Evolutionary conservation across 169 alveolate species (phyloP).

Genomic region (Fabrea salina): DNA sequence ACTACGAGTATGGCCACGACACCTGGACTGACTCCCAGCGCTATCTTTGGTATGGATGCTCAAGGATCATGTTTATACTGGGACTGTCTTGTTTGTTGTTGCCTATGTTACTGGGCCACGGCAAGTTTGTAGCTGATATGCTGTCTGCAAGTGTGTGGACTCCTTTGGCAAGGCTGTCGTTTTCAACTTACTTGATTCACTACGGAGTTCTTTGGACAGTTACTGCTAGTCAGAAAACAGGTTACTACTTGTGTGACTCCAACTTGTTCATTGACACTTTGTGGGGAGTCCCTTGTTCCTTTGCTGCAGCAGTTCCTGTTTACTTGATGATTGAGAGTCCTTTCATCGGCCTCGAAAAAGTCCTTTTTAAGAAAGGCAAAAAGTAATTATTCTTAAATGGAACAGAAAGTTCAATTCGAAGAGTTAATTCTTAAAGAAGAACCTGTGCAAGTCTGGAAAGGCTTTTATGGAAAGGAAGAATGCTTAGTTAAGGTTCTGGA

Average conservation of each 20-base stretch:
- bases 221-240: no score
- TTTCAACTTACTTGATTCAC: conserved; percentile 35
- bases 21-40: no score
- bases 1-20: no score
- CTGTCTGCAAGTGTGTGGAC: conserved; percentile 30
- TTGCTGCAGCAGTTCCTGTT: neutral
- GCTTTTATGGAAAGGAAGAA: no score
- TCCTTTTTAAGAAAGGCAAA: neutral
- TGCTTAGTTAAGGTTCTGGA: no score
- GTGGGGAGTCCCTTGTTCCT: no score
- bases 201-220: neutral
- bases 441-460: no score
- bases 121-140: neutral
- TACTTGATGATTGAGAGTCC: conserved; percentile 15
- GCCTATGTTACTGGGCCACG: conserved; percentile 34
- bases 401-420: no score
- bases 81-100: conserved; percentile 20
- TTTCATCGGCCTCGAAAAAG: neutral
- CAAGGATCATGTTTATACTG: neutral
- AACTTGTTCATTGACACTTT: no score
- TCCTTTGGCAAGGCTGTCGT: conserved; percentile 43
- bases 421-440: no score
- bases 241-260: no score
- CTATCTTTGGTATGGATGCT: no score
- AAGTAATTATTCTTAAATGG: neutral